Evolutionary conservation across 306 rosid species (phyloP), one percentile per base, ranked within the genome.

Genomic region (Cicer cuneatum): DNA sequence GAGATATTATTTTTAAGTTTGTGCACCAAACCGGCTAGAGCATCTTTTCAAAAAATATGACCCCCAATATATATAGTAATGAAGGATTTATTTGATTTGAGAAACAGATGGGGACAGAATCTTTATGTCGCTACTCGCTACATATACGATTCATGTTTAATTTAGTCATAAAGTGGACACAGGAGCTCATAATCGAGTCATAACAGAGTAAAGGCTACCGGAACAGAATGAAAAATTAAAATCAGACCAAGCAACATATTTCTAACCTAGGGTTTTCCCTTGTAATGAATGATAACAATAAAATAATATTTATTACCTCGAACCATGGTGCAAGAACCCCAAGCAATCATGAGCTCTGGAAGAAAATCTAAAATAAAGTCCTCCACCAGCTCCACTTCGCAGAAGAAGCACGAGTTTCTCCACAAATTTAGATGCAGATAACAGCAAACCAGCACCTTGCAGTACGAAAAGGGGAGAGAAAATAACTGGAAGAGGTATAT

Each of bases 291-390:
- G 53, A 53, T 18, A 68, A 72, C 41, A 46, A 61, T 12, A 59
- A 76, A 52, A 74, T 24, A 74, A 37, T 35, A 53, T 43, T 37
- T 67, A 74, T 84, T 85, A 95, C 99, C 99, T 90, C 54, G 99
- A 95, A 76, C 99, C 99, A 83, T 82, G 97, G 84, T 87, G 96
- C 81, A 95, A 86, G 86, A 92, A 95, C 62, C 94, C 99, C 76
- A 95, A 78, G 84, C 92, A 95, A 73, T 92, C 97, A 49, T 92
- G 90, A 80, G 82, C 92, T 62, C 85, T 85, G 6, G 89, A 83
- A 69, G 99, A 89, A 83, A 84, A 66, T 85, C 88, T 86, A 84
- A 85, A 89, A 85, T 92, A 89, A 46, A 83, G 29, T 83, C 98
- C 96, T 7, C 87, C 79, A 61, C 83, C 86, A 80, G 90, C 81